These are phyloP conservation scores for Acanthochlamys bracteata DNA, from an alignment of 106 monocot genomes.

Conservation along the genomic window DNA sequence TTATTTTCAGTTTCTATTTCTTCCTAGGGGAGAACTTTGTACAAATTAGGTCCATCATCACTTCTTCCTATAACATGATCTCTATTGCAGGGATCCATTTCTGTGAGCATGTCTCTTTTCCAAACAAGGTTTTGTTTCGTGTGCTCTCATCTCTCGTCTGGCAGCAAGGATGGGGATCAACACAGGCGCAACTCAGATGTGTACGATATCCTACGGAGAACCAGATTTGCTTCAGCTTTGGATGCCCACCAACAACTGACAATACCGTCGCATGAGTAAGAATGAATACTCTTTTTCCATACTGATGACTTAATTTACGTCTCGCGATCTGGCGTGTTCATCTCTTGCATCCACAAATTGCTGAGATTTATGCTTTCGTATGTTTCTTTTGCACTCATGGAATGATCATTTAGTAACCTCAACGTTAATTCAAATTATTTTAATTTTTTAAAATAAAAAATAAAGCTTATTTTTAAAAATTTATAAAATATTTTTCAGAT, in stretches of 20 bases:
- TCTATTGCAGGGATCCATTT: conserved; percentile 55
- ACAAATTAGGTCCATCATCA: too few species aligned
- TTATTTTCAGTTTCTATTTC: background rate
- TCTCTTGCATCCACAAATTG: too few species aligned
- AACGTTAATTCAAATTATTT: too few species aligned
- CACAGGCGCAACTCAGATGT: conserved; percentile 58
- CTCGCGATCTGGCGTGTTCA: too few species aligned
- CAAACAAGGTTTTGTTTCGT: conserved; percentile 64
- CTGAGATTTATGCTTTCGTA: too few species aligned
- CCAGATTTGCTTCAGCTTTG: conserved; percentile 30
- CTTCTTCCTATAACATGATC: too few species aligned
- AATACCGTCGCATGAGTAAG: conserved; percentile 75
- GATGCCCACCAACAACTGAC: conserved; percentile 27
- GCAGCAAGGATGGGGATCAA: conserved; percentile 53
- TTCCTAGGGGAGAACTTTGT: background rate
- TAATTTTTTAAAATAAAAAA: too few species aligned
- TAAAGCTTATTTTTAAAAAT: too few species aligned
- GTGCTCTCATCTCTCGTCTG: conserved; percentile 68
- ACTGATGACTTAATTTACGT: too few species aligned
- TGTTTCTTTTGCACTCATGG: too few species aligned
- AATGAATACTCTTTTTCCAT: background rate
- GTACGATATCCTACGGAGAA: conserved; percentile 43
- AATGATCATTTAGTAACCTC: too few species aligned
- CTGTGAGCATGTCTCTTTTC: conserved; percentile 73
- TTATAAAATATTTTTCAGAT: too few species aligned